Evolutionary conservation across 495 filamentous ascomycete genomes (phyloP).

Genomic region (Penicillium longicatenatum): DNA sequence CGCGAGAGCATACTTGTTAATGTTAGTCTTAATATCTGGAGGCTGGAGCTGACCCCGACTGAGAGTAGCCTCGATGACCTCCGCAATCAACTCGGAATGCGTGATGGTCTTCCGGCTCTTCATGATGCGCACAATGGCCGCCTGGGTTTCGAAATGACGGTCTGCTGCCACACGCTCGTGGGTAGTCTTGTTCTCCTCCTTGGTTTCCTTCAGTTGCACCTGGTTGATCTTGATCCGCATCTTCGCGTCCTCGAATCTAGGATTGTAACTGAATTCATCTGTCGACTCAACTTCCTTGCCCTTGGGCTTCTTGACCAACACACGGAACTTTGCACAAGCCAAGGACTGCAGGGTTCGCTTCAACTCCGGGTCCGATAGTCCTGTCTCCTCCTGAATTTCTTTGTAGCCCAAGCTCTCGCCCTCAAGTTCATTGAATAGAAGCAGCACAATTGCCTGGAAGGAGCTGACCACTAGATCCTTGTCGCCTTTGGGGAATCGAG

Average conservation of each 20-base stretch:
- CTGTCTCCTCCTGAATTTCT: constrained; percentile 69
- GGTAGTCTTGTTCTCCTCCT: constrained; percentile 87
- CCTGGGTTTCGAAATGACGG: constrained; percentile 93
- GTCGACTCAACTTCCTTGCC: constrained; percentile 73
- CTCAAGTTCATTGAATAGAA: constrained; percentile 80
- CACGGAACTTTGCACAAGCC: constrained; percentile 83
- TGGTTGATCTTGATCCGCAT: constrained; percentile 97
- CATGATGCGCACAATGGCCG: constrained; percentile 96
- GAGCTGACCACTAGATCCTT: constrained; percentile 87
- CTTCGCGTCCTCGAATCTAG: constrained; percentile 73
- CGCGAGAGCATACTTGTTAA: constrained; percentile 74
- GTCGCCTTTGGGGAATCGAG: constrained; percentile 70
- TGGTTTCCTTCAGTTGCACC: constrained; percentile 94
- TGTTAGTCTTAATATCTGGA: constrained; percentile 89
- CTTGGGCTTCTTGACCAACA: constrained; percentile 85
- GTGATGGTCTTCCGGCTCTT: constrained; percentile 88
- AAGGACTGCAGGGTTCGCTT: constrained; percentile 91
- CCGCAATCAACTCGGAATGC: constrained; percentile 77
- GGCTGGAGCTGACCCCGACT: constrained; percentile 80
- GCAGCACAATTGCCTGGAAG: constrained; percentile 87
- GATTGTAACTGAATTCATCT: constrained; percentile 82
- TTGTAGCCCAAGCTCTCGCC: constrained; percentile 63
- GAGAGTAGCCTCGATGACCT: constrained; percentile 88
- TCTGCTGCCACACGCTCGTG: constrained; percentile 88
- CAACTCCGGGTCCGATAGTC: constrained; percentile 71